Conservation (phyloP, 2,329 filamentous ascomycete genomes). For the Neoarthrinium moseri region DNA sequence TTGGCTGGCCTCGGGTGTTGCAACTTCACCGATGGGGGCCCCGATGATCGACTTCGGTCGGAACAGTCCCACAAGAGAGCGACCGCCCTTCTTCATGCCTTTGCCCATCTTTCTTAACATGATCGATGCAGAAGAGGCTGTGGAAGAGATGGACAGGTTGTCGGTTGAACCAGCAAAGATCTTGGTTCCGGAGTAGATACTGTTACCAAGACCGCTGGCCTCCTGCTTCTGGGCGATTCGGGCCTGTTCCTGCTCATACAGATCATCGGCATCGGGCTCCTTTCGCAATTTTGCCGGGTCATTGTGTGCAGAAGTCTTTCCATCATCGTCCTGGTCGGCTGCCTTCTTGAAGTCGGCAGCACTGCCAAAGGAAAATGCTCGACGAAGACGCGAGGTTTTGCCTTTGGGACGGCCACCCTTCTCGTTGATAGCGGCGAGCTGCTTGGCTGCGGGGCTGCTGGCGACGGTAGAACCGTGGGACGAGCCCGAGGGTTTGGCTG, state of each 20-base stretch:
- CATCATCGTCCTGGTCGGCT: slow-evolving; percentile 25
- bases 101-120: slow-evolving; percentile 99
- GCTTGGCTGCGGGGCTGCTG: slow-evolving; percentile 74
- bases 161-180: slow-evolving; percentile 91
- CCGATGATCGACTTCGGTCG: slow-evolving; percentile 89
- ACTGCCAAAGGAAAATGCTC: slow-evolving; percentile 96
- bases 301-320: slow-evolving; percentile 30
- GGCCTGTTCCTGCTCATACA: slow-evolving; percentile 83
- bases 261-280: slow-evolving; percentile 59
- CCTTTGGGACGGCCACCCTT: slow-evolving; percentile 76
- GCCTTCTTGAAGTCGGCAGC: slow-evolving; percentile 84
- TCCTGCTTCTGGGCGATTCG: slow-evolving; percentile 92
- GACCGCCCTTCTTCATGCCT: slow-evolving; percentile 91
- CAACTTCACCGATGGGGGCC: slow-evolving; percentile 67
- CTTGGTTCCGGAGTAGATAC: slow-evolving; percentile 85
- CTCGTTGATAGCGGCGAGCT: slow-evolving; percentile 83
- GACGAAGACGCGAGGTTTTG: slow-evolving; percentile 81
- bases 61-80: slow-evolving; percentile 91
- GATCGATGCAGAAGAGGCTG: slow-evolving; percentile 83
- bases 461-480: slow-evolving; percentile 31
- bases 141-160: slow-evolving; percentile 88
- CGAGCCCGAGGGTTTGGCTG: slow-evolving; percentile 26
- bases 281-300: slow-evolving; percentile 61
- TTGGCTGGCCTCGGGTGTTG: slow-evolving; percentile 65
- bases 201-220: slow-evolving; percentile 84